Percentiles rank a stretch among this genome's conserved stretches.
Conservation (phyloP, 106 monocot species). For the Xerophyta viscosa region DNA sequence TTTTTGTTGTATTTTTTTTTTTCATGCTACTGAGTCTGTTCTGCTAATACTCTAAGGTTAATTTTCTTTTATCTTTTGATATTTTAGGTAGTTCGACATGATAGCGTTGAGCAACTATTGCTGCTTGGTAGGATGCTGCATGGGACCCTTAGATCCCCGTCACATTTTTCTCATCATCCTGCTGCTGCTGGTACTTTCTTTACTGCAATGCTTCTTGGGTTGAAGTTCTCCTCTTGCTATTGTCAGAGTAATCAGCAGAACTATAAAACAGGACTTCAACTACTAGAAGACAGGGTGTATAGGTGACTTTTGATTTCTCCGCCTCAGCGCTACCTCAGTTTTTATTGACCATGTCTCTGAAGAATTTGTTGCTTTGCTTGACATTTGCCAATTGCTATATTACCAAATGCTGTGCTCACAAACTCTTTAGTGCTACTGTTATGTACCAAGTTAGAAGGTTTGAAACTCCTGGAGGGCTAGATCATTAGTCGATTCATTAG, state of each 20-base stretch:
- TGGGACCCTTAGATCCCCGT: slow-evolving; percentile 91
- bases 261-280: slow-evolving; percentile 59
- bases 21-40: too few species aligned
- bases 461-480: too few species aligned
- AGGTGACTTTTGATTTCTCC: slow-evolving; percentile 61
- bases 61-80: background rate
- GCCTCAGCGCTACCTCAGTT: too few species aligned
- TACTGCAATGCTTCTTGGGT: slow-evolving; percentile 90
- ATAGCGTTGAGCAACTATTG: slow-evolving; percentile 92
- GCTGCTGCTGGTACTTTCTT: slow-evolving; percentile 95
- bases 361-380: too few species aligned
- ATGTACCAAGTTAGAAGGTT: too few species aligned
- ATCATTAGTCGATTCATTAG: too few species aligned
- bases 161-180: slow-evolving; percentile 86
- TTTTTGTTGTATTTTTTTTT: too few species aligned
- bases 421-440: too few species aligned
- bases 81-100: slow-evolving; percentile 83
- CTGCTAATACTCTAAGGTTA: too few species aligned
- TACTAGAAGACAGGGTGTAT: slow-evolving; percentile 83
- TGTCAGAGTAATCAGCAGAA: slow-evolving; percentile 76
- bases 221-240: slow-evolving; percentile 88
- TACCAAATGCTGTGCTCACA: too few species aligned
- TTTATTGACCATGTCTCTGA: too few species aligned
- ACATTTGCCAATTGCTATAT: too few species aligned
- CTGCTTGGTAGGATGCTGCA: slow-evolving; percentile 88